Evolutionary conservation across 805 yeast genomes (phyloP).

Genomic region (Monosporozyma solicola): DNA sequence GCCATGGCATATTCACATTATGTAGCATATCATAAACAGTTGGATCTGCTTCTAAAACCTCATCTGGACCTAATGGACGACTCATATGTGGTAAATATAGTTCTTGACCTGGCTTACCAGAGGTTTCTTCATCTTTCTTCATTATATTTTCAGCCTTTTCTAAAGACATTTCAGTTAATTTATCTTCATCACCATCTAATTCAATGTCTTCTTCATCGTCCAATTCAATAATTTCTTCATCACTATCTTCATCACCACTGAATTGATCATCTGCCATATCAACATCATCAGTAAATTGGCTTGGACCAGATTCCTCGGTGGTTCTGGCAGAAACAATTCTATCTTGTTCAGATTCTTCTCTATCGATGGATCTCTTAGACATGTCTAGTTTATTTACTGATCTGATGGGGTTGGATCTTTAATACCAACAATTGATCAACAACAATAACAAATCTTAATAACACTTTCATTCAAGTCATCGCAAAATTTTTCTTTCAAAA

Average conservation of each 20-base stretch:
- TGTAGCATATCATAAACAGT: slow-evolving; percentile 94
- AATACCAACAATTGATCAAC: background rate
- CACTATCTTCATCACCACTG: slow-evolving; percentile 90
- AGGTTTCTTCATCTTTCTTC: slow-evolving; percentile 31
- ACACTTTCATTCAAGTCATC: slow-evolving; percentile 2
- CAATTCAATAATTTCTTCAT: slow-evolving; percentile 77
- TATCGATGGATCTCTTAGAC: slow-evolving; percentile 45
- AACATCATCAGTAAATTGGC: slow-evolving; percentile 26
- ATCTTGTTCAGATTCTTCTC: slow-evolving; percentile 33
- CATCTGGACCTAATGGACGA: slow-evolving; percentile 89
- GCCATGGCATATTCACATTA: slow-evolving; percentile 92
- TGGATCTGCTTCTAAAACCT: slow-evolving; percentile 93
- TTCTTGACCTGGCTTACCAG: slow-evolving; percentile 30
- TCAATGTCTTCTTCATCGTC: slow-evolving; percentile 51
- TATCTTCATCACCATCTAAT: slow-evolving; percentile 26
- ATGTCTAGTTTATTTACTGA: slow-evolving; percentile 10
- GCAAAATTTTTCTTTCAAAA: background rate
- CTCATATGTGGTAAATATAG: slow-evolving; percentile 84
- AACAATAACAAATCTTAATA: background rate
- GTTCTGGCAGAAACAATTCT: slow-evolving; percentile 36
- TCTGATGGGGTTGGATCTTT: background rate
- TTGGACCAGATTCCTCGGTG: slow-evolving; percentile 21
- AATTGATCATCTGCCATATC: slow-evolving; percentile 78
- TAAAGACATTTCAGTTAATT: slow-evolving; percentile 30
- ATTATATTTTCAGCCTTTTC: slow-evolving; percentile 30